These are phyloP conservation scores for Cryphonectria nitschkei DNA, from an alignment of 2,329 filamentous ascomycete genomes.

Conservation along the genomic window DNA sequence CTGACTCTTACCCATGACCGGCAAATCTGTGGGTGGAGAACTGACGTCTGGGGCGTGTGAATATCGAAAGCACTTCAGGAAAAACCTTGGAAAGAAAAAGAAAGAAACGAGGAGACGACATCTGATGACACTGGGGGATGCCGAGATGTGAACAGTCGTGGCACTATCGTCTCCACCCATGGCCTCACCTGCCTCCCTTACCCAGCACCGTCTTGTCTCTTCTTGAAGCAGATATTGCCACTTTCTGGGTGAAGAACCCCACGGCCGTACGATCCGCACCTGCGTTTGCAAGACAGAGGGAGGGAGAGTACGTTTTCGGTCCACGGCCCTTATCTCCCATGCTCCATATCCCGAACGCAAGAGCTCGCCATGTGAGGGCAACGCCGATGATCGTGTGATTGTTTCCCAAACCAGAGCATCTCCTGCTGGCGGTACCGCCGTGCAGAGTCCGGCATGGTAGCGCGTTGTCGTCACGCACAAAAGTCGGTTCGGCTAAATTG, in stretches of 20 bases:
- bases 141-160: neutral
- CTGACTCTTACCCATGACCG: neutral
- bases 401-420: neutral
- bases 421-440: neutral
- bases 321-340: slow-evolving; percentile 2
- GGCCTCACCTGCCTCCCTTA: neutral
- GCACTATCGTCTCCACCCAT: neutral
- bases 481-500: slow-evolving; percentile 1
- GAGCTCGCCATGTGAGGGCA: neutral
- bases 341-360: neutral
- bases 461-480: neutral
- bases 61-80: neutral
- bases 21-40: neutral
- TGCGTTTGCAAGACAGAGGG: neutral
- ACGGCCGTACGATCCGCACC: neutral
- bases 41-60: neutral
- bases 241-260: neutral
- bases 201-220: neutral
- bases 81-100: neutral
- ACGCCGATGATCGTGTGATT: neutral
- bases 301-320: neutral
- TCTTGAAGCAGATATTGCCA: neutral
- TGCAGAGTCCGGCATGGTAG: neutral
- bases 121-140: neutral
- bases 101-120: neutral